These are phyloP conservation scores for Hysterangium stoloniferum DNA, from an alignment of 768 basidiomycete genomes.

Conservation along the genomic window DNA sequence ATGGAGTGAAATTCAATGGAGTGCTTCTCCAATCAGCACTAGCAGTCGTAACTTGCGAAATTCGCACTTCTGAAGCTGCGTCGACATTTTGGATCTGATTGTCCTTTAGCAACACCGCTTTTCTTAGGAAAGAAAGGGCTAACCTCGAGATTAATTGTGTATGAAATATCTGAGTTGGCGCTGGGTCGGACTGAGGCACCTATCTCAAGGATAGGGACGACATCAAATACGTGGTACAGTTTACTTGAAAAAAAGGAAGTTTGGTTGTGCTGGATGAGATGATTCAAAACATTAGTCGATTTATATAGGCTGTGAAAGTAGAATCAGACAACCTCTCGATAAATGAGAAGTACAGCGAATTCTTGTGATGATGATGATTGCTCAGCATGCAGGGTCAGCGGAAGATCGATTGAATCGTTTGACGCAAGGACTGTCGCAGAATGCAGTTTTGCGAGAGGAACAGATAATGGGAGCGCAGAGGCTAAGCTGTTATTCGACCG, in stretches of 20 bases:
- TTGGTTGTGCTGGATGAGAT: conserved; percentile 33
- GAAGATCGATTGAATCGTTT: conserved; percentile 43
- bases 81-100: conserved; percentile 50
- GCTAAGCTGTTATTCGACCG: conserved; percentile 46
- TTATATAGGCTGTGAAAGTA: not conserved
- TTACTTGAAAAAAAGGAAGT: conserved; percentile 51
- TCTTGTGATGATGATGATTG: conserved; percentile 35
- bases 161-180: conserved; percentile 3
- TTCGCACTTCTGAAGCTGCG: conserved; percentile 30
- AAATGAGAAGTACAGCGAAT: conserved; percentile 57
- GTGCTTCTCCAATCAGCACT: conserved; percentile 64
- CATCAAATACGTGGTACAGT: conserved; percentile 47
- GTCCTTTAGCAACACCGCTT: conserved; percentile 12
- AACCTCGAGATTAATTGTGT: conserved; percentile 17
- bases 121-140: not conserved
- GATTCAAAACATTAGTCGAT: not conserved
- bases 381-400: conserved; percentile 47
- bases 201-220: conserved; percentile 50
- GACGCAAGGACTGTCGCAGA: conserved; percentile 30
- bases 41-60: conserved; percentile 54
- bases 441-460: conserved; percentile 32
- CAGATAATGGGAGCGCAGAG: conserved; percentile 35
- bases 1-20: conserved; percentile 26
- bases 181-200: conserved; percentile 45
- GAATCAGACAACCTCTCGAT: conserved; percentile 43